Percentiles rank a stretch among this genome's conserved stretches.
Evolutionary conservation across 306 rosid species (phyloP).

Genomic region (Heteromeles arbutifolia): DNA sequence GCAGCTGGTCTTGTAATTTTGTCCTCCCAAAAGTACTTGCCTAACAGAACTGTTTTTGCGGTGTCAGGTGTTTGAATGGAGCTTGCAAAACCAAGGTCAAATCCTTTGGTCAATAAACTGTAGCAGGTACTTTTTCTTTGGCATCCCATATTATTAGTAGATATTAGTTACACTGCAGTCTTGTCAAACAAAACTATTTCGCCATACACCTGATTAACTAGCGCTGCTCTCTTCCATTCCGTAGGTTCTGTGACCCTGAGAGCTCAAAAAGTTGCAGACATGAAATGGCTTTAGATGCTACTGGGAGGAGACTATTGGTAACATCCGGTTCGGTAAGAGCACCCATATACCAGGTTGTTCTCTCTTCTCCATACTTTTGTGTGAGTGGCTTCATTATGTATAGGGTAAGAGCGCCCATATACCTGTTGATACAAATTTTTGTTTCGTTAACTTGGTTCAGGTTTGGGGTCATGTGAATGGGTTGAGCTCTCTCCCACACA

Average conservation of each 20-base stretch:
- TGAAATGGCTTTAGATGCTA: conserved; percentile 93
- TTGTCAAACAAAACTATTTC: background rate
- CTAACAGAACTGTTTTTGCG: conserved; percentile 10
- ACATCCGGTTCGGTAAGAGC: conserved; percentile 77
- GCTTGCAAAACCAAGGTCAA: conserved; percentile 96
- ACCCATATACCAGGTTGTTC: conserved; percentile 83
- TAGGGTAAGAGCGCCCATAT: too few species aligned
- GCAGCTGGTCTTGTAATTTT: background rate
- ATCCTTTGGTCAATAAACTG: conserved; percentile 86
- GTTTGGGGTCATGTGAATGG: conserved; percentile 61
- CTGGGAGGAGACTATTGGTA: conserved; percentile 71
- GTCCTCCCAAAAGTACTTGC: background rate
- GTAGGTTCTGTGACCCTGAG: conserved; percentile 60
- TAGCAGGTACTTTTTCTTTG: conserved; percentile 45
- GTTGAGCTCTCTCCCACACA: conserved; percentile 76
- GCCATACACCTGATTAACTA: background rate
- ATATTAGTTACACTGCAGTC: background rate
- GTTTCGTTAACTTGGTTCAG: conserved; percentile 31
- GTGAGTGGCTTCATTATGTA: background rate
- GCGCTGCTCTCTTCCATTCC: background rate
- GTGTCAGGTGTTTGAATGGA: conserved; percentile 88
- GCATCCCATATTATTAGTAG: background rate
- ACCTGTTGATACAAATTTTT: background rate
- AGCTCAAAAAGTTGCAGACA: conserved; percentile 57
- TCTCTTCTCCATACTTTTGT: background rate